These are phyloP conservation scores for Russula sp. DNA, from an alignment of 768 basidiomycete species.

Conservation along the genomic window DNA sequence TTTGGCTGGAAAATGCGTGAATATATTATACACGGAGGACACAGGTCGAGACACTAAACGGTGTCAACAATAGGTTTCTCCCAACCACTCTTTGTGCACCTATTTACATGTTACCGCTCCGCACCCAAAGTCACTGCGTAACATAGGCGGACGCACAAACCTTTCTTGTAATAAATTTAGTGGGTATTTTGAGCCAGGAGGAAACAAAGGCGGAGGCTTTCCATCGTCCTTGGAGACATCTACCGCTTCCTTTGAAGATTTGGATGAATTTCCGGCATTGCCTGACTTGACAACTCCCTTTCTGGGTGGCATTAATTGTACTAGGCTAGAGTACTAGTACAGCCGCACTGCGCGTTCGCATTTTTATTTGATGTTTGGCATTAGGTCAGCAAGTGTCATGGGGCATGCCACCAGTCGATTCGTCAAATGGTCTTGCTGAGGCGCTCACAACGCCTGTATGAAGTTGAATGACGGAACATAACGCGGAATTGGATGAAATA, in stretches of 20 bases:
- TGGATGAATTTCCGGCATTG: constrained; percentile 84
- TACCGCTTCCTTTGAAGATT: constrained; percentile 30
- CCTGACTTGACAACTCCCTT: constrained; percentile 83
- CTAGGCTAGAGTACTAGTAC: too few species aligned
- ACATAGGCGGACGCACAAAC: constrained; percentile 29
- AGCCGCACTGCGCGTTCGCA: too few species aligned
- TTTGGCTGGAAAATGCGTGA: constrained; percentile 36
- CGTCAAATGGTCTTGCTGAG: too few species aligned
- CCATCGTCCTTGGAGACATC: constrained; percentile 25
- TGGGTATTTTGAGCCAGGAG: constrained; percentile 81
- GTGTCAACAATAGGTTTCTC: constrained; percentile 77
- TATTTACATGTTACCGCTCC: constrained; percentile 28
- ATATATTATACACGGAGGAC: not conserved
- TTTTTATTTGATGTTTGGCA: too few species aligned
- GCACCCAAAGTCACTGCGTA: not conserved
- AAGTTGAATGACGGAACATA: too few species aligned
- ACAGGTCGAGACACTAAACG: constrained; percentile 35
- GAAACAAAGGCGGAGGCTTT: constrained; percentile 56
- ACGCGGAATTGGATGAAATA: too few species aligned
- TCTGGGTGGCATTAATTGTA: constrained; percentile 51
- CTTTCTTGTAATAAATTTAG: constrained; percentile 75
- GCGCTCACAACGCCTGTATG: too few species aligned
- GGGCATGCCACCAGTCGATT: too few species aligned
- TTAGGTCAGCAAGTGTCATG: too few species aligned
- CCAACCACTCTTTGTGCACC: constrained; percentile 89